phyloP scores from a whole-genome alignment of 2,329 filamentous ascomycete genomes.

The Ceratocystis destructans region DNA sequence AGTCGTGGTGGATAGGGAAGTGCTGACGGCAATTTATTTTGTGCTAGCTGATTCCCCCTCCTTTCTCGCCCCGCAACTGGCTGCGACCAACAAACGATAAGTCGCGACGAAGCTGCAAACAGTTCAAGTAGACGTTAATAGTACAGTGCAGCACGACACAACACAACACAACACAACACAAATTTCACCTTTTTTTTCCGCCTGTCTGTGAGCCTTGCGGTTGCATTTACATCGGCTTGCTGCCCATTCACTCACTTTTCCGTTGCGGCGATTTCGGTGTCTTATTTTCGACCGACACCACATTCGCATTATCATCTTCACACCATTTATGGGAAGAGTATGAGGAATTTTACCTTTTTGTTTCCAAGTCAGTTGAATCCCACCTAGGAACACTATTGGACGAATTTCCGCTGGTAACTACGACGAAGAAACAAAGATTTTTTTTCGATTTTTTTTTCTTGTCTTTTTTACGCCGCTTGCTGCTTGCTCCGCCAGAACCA shows the following conservation, averaged over 20 bases:
- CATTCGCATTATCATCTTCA: no score
- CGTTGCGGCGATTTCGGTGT: neutral
- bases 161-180: no score
- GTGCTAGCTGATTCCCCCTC: no score
- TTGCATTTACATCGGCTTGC: neutral
- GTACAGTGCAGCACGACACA: no score
- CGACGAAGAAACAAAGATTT: neutral
- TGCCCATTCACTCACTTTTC: neutral
- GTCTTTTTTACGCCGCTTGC: neutral
- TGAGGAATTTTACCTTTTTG: neutral
- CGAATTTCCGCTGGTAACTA: no score
- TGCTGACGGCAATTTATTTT: no score
- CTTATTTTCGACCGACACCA: neutral
- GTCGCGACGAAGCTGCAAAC: no score
- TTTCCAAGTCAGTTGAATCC: neutral
- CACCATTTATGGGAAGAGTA: no score
- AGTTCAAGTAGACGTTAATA: no score
- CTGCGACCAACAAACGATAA: no score
- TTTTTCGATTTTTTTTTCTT: neutral
- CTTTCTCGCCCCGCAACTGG: neutral
- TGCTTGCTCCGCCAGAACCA: neutral
- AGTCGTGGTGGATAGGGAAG: neutral
- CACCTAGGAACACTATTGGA: no score
- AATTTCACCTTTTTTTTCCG: neutral
- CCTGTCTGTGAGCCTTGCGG: neutral